Base-by-base conservation (phyloP, 345 rosid genomes). In the Xanthoceras sorbifolium region DNA sequence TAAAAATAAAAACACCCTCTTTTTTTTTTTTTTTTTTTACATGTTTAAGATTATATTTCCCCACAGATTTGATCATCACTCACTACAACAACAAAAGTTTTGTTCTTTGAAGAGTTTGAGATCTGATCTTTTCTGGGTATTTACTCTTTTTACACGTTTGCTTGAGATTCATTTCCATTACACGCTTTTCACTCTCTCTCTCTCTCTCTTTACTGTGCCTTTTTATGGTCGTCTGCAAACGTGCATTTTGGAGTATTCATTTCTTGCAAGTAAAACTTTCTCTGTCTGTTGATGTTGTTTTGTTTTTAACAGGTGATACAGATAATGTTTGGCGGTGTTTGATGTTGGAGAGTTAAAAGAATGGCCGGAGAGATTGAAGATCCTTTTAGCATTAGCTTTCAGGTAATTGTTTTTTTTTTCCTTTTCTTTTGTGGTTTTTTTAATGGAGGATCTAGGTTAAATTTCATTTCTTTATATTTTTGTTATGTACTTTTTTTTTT, bases 281-380 rank as follows among this genome's bases (percentile, higher is more conserved):
- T 22, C 26, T 12, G 29, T 44, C n/a, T 31, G 28, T 50, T 64
- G 61, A 32, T 48, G 52, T 42, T 73, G 59, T 29, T 62, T 42
- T 73, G 26, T 65, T 44, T n/a, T 15, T 22, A 26, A 17, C 71
- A 75, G 64, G 64, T 48, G 34, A 74, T 34, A 48, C 15, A 29
- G 4, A n/a, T 38, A 64, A 62, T 64, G 78, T 8, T 42, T 23
- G 55, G 68, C 22, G 52, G 67, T 40, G 50, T 64, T 79, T 76
- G 80, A 70, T 62, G 69, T 74, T 71, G 60, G 69, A 62, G 32
- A 62, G 69, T 61, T 46, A 5, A 17, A 72, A 67, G 42, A 76
- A 93, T 92, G 98, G 89, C 91, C 25, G 92, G 89, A 67, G 91
- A 92, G 74, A 76, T 86, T 74, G 86, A 89, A 84, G 94, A 92